phyloP scores from a whole-genome alignment of 129 eudicot genomes.

The Artemisia tridentata region DNA sequence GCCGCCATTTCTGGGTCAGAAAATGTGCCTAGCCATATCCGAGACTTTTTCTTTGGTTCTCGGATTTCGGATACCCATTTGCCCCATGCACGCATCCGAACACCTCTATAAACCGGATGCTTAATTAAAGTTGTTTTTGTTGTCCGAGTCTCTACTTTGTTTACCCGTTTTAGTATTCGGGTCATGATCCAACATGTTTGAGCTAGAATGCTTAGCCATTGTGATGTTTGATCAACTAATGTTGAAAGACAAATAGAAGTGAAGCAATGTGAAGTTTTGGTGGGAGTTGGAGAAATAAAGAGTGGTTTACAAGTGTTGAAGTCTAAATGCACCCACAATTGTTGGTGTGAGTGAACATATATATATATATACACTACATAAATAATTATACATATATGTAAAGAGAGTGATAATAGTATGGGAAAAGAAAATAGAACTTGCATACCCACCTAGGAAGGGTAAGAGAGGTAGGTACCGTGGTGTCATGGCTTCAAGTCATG shows the following conservation, averaged over 20 bases:
- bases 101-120: constrained; percentile 42
- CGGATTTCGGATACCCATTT: too few relatives aligned
- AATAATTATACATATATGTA: not conserved
- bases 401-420: not conserved
- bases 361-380: constrained; percentile 6
- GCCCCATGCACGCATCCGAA: constrained; percentile 42
- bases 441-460: not conserved
- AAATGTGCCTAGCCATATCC: too few relatives aligned
- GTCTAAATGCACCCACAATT: constrained; percentile 32
- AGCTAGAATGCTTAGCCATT: constrained; percentile 15
- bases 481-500: too few relatives aligned
- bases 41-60: too few relatives aligned
- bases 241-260: constrained; percentile 13
- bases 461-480: too few relatives aligned
- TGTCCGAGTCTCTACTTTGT: constrained; percentile 10
- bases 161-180: constrained; percentile 22
- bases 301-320: constrained; percentile 29
- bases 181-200: not conserved
- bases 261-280: constrained; percentile 22
- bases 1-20: too few relatives aligned
- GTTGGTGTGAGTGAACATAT: constrained; percentile 28
- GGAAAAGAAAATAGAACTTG: not conserved
- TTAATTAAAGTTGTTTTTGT: constrained; percentile 18
- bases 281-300: constrained; percentile 14
- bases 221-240: constrained; percentile 3